Percentiles rank a stretch among this genome's conserved stretches.
These are phyloP conservation scores for Aspergillus sp. DNA, from an alignment of 2,329 filamentous ascomycete genomes.

Conservation along the genomic window DNA sequence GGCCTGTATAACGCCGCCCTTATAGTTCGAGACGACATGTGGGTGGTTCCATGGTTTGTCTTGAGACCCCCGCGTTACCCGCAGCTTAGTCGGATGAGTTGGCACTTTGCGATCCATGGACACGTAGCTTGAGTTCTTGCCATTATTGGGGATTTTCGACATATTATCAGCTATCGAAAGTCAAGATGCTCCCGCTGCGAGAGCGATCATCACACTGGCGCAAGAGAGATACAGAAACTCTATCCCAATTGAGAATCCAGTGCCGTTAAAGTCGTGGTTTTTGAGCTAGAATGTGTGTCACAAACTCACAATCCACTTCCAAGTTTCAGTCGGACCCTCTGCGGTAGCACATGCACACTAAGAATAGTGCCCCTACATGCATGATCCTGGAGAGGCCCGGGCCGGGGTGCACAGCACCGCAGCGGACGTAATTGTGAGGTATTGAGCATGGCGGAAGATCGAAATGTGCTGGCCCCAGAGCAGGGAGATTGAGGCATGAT, in stretches of 20 bases:
- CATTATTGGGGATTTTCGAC: not conserved
- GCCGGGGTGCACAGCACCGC: conserved; percentile 18
- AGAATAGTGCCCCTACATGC: conserved; percentile 6
- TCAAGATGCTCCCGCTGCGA: not conserved
- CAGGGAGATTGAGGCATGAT: not conserved
- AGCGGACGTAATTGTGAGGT: not conserved
- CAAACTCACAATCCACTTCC: not conserved
- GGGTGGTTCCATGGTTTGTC: conserved; percentile 19
- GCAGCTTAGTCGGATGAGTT: conserved; percentile 13
- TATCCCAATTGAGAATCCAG: not conserved
- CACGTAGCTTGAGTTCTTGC: not conserved
- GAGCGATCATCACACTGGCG: not conserved
- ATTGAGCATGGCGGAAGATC: not conserved
- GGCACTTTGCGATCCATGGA: conserved; percentile 4
- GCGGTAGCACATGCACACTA: conserved; percentile 16
- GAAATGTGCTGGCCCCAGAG: not conserved
- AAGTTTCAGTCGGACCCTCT: not conserved
- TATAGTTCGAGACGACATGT: conserved; percentile 12
- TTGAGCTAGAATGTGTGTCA: not conserved
- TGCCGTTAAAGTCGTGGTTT: not conserved
- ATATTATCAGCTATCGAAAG: not conserved
- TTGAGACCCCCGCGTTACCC: conserved; percentile 14
- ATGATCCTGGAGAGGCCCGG: conserved; percentile 23
- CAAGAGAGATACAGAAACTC: not conserved
- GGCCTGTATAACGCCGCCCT: not conserved